These are phyloP conservation scores for Hymenoscyphus salicellus DNA, from an alignment of 2,329 filamentous ascomycete species.

Conservation along the genomic window DNA sequence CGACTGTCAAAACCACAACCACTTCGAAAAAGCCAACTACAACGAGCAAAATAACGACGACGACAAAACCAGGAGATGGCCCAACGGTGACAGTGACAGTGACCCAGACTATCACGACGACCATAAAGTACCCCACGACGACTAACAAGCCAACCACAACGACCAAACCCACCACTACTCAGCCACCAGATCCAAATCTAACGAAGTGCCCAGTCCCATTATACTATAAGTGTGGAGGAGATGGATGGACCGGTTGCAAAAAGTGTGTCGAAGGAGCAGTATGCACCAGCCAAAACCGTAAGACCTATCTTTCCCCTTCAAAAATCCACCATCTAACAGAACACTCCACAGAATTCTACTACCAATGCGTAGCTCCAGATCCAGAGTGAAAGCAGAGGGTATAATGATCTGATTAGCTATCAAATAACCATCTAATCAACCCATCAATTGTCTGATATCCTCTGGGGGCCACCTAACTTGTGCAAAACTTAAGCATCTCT, in stretches of 20 bases:
- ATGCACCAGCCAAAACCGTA: slow-evolving; percentile 11
- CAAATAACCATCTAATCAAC: slow-evolving; percentile 38
- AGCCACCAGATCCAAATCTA: slow-evolving; percentile 8
- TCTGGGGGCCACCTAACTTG: slow-evolving; percentile 95
- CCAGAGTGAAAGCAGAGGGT: neutral
- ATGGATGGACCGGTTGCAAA: neutral
- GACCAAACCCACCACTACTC: neutral
- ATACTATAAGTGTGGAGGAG: slow-evolving; percentile 14
- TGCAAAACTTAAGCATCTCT: slow-evolving; percentile 91
- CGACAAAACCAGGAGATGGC: too few species aligned
- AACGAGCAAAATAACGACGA: neutral
- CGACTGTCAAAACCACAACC: neutral
- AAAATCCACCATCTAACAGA: neutral
- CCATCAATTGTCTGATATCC: slow-evolving; percentile 92
- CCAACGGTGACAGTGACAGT: neutral
- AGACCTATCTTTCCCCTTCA: neutral
- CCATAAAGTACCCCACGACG: neutral
- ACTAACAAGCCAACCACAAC: slow-evolving; percentile 2
- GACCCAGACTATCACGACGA: slow-evolving; percentile 2
- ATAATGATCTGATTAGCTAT: neutral
- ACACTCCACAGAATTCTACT: slow-evolving; percentile 9
- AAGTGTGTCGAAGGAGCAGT: slow-evolving; percentile 5
- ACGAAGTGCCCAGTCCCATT: slow-evolving; percentile 14
- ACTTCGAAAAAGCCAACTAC: neutral
- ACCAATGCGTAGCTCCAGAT: slow-evolving; percentile 7